phyloP scores from a whole-genome alignment of 192 early-diverging fungal species.

The Coemansia sp. region DNA sequence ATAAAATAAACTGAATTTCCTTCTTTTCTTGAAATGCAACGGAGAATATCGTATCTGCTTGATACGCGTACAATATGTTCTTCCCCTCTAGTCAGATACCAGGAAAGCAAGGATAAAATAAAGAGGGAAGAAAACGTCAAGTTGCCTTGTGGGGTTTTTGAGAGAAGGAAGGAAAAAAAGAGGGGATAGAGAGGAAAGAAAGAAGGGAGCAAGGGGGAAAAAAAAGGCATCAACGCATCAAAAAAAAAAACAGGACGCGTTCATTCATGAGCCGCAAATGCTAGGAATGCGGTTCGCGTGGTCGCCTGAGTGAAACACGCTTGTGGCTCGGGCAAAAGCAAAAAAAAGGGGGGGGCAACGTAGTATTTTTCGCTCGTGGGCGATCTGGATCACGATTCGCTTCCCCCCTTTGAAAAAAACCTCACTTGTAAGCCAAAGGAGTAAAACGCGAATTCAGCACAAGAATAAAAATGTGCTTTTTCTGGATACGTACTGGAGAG shows the following conservation, averaged over 20 bases:
- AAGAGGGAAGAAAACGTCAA: background rate
- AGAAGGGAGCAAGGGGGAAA: background rate
- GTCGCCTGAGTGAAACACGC: background rate
- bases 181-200: background rate
- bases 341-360: too few species aligned
- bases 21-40: background rate
- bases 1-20: too few species aligned
- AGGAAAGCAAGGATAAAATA: background rate
- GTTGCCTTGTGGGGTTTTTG: background rate
- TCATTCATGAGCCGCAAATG: background rate
- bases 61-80: too few species aligned
- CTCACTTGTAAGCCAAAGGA: background rate
- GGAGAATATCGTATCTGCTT: too few species aligned
- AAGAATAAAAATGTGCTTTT: background rate
- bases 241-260: background rate
- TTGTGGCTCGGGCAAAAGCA: background rate
- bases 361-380: too few species aligned
- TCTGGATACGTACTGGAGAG: too few species aligned
- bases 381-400: conserved; percentile 3
- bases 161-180: too few species aligned
- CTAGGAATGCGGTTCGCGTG: background rate
- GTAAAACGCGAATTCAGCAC: background rate
- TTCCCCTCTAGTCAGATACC: too few species aligned
- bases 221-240: background rate
- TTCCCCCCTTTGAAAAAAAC: background rate